Base-by-base conservation (phyloP, 306 rosid species). In the Pterocarpus santalinus region DNA sequence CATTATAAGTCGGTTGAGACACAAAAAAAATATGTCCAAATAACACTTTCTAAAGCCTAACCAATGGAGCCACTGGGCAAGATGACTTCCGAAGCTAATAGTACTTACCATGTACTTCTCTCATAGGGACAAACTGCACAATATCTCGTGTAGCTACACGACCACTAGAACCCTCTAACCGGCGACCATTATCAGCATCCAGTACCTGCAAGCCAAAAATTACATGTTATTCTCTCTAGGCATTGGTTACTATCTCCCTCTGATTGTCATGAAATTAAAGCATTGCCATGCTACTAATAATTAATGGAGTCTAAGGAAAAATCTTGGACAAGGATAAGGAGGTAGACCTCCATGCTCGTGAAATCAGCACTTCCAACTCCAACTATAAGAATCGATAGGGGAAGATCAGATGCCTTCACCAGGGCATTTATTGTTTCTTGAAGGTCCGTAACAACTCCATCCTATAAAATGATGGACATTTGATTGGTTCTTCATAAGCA, bases 291-390 rank as follows among this genome's bases (percentile, higher is more conserved):
- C 66, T 14, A 32, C 12, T 46, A 66, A 44, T 30, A 8, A 46
- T 63, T 9, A 46, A 51, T 16, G 43, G 58, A 60, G 44, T 9
- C 4, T 69, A 36, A 32, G 16, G 28, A 57, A 33, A 52, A 82
- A 32, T 46, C 4, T 33, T 72, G 33, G 57, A 72, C 15, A 49
- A 33, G 67, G 69, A 53, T 51, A 14, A 66, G 44, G 4, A 12
- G 63, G 47, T 64, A 56, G 17, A 92, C 99, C 97, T 95, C 92
- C 98, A 93, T 95, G 82, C 87, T 87, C 5, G 69, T 80, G 86
- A 93, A 95, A 83, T 93, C 91, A 28, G 97, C 98, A 41, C 34
- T 68, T 43, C 98, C 99, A 62, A 95, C 96, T 66, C 99, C 99
- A 58, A 95, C 97, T 36, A 95, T 82, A 9, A 95, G 98, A 82